Percentiles rank a stretch among this genome's conserved stretches.
Conservation (phyloP, 1,284 basidiomycete genomes). For the Tremellales sp. region DNA sequence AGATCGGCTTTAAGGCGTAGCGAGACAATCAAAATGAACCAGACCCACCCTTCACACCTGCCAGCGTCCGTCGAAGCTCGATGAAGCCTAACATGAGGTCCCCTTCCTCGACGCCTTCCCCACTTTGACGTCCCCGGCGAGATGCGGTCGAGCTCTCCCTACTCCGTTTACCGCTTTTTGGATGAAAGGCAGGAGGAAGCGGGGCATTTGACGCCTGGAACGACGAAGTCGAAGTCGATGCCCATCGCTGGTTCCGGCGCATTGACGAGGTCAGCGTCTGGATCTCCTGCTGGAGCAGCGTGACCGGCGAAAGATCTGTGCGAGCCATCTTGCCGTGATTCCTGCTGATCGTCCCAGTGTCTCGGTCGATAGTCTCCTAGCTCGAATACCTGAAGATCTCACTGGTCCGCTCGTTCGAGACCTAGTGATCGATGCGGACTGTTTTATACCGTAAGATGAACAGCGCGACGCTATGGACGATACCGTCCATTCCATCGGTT, state of each 20-base stretch:
- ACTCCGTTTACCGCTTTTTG: constrained; percentile 1
- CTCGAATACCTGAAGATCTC: too few species aligned
- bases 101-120: constrained; percentile 42
- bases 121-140: constrained; percentile 11
- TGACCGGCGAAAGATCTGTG: constrained; percentile 40
- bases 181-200: constrained; percentile 26
- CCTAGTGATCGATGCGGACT: not conserved
- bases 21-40: too few species aligned
- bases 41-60: constrained; percentile 66
- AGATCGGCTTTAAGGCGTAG: constrained; percentile 2
- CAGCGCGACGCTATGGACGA: too few species aligned
- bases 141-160: constrained; percentile 5
- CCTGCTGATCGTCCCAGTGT: too few species aligned
- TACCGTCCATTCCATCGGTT: too few species aligned
- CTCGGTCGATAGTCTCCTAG: too few species aligned
- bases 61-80: constrained; percentile 71
- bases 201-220: constrained; percentile 23
- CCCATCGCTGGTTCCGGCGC: constrained; percentile 95
- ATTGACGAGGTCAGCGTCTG: constrained; percentile 90
- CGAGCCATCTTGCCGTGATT: too few species aligned
- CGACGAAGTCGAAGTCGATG: constrained; percentile 51
- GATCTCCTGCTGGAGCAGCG: constrained; percentile 61
- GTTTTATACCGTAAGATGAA: not conserved
- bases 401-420: too few species aligned
- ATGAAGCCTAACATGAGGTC: constrained; percentile 88